Base-by-base conservation (phyloP, 2,329 filamentous ascomycete species). In the Rhynchosporium secalis region DNA sequence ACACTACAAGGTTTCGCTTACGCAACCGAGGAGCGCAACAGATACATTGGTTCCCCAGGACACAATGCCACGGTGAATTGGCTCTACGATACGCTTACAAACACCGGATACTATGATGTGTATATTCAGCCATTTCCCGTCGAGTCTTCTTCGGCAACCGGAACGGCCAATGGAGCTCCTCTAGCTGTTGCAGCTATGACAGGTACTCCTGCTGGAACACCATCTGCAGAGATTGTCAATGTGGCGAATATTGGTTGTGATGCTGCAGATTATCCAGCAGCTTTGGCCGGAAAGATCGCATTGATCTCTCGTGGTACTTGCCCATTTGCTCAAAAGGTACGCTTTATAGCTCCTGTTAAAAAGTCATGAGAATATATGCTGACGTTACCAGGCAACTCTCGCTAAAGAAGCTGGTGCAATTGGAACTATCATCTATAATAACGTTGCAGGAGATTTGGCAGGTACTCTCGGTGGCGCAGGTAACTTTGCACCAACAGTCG, bases 361-460 rank as follows among this genome's bases (percentile, higher is more conserved):
- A 36, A 5, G 9, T 13, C 5, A 36, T 26, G 2, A 33, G 41
- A 20, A 36, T 13, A 12, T 38, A 10, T 36, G 28, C 55, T 57
- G 12, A 57, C 43, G 36, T 47, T 38, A 36, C 26, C n/a, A 94
- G 78, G 86, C 87, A 1, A 81, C 80, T 61, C 77, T 84, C 9
- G 89, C 90, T 3, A 87, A 86, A 47, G 79, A 77, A 48, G 88
- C 88, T 0, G 88, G 89, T 13, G 90, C 90, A 4, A 74, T 83
- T 1, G 90, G 86, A 1, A 88, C 86, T 0, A 75, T 94, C 31
- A 80, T 94, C 62, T 92, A 90, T 77, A 92, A 94, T 78, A 88
- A 87, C n/a, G 76, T 82, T 0, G 52, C 62, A 2, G 88, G 84
- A 1, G 74, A 76, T 3, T 75, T 91, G n/a, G 58, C 1, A 60